Base-by-base conservation (phyloP, 2,329 filamentous ascomycete species). In the Mollisiaceae sp. region DNA sequence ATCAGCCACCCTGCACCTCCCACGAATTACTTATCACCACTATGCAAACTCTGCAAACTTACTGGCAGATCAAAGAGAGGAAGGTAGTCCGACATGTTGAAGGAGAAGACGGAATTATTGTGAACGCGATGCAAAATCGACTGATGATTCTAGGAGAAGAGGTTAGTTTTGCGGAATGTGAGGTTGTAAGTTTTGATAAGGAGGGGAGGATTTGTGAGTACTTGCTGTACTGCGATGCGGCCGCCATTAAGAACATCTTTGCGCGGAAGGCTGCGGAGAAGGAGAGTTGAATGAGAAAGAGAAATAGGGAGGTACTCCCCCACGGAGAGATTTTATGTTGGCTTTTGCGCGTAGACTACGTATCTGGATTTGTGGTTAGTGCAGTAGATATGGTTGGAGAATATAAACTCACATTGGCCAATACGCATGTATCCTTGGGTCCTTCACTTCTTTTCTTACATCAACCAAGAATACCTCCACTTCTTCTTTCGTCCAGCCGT, bases 401-500 rank as follows among this genome's bases (percentile, higher is more conserved):
- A 18, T 43, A 32, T 11, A 50, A 57, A 62, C 68, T 59, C 58
- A 65, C 64, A 70, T 41, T 18, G 47, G 47, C 39, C 55, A 59
- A 58, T 67, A 68, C 11, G 66, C 57, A 65, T 67, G 64, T 14
- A 67, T 67, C 41, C 58, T 52, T 18, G 50, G 38, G 60, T 69
- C 59, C 4, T 36, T 64, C 43, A 70, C 62, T 47, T 65, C 64
- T 11, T 64, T 62, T 36, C 65, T 32, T 20, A 71, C 59, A 59
- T 59, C 54, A 11, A 58, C 52, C 4, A 62, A 8, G 22, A 65
- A 65, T 3, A 62, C 24, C 47, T 69, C 64, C 8, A 67, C 60
- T 56, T 71, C 66, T 24, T 64, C 60, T n/a, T 54, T 60, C 8
- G 59, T 64, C 71, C 69, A 71, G 0, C 63, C 62, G 8, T 65